Base-by-base conservation (phyloP, 176 grass and related monocot genomes). In the Bolboschoenus planiculmis region DNA sequence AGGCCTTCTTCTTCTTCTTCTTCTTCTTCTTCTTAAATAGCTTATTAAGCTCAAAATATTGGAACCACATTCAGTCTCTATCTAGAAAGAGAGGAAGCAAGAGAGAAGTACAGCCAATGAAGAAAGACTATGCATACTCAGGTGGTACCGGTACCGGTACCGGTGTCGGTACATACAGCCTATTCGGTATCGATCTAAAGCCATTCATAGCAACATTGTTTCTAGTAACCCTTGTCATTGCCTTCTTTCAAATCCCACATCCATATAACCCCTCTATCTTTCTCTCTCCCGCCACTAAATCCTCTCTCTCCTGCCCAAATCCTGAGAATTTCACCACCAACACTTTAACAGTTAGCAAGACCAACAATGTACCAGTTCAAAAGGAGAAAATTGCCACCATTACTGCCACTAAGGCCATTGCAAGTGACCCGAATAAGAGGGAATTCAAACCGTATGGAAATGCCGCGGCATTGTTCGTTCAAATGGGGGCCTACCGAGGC, bases 401-500 rank as follows among this genome's bases (percentile, higher is more conserved):
- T 18, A 24, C 36, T 0, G 47, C 56, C 4, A 2, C 31, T 7
- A 29, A 67, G 1, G 73, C 54, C 1, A 18, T 73, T 35, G 13
- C 78, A 1, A 36, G 55, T 0, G 87, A 91, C 58, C 86, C 91
- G 2, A 85, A 90, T 59, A 65, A 79, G 39, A 88, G 94, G 43
- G 87, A 85, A 59, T 97, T 97, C 89, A 88, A 73, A 39, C 74
- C 86, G 2, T 90, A 90, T 43, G 94, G 94, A 18, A 94, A 86
- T 83, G 94, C 91, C 0, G 94, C 91, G 23, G 90, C 94, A 83
- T 90, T 97, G 58, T 97, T 97, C 67, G 94, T 97, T 30, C 91
- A 94, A 83, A 94, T 97, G 88, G 91, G 91, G 5, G 91, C 94
- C 1, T 94, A 97, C 80, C 91, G 94, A 2, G 94, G 94, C 27